Evolutionary conservation across 805 yeast species (phyloP).

Genomic region (Schwanniomyces yamadae): DNA sequence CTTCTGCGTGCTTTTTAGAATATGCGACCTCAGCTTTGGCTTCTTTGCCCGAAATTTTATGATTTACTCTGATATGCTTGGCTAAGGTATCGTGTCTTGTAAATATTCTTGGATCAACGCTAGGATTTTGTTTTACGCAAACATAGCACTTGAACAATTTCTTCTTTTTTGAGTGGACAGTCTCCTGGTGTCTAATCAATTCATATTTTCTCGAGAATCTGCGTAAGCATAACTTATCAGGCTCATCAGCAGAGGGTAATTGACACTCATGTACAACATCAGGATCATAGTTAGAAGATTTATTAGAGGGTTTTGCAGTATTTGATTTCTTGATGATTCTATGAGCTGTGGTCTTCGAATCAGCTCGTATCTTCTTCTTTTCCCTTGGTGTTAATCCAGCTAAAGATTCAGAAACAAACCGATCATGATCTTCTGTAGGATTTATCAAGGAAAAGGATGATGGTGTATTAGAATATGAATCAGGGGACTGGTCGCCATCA

Average conservation of each 20-base stretch:
- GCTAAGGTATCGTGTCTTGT: slow-evolving; percentile 93
- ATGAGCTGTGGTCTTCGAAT: slow-evolving; percentile 27
- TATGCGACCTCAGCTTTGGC: slow-evolving; percentile 48
- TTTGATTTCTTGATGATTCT: slow-evolving; percentile 26
- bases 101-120: slow-evolving; percentile 68
- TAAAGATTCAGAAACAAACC: slow-evolving; percentile 16
- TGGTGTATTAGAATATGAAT: slow-evolving; percentile 11
- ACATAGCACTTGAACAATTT: slow-evolving; percentile 82
- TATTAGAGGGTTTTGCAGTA: slow-evolving; percentile 20
- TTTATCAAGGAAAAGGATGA: slow-evolving; percentile 13
- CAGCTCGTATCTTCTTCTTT: slow-evolving; percentile 19
- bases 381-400: slow-evolving; percentile 16
- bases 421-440: slow-evolving; percentile 23
- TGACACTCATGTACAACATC: slow-evolving; percentile 49
- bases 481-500: slow-evolving; percentile 9
- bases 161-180: slow-evolving; percentile 88
- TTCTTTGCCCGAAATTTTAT: slow-evolving; percentile 45
- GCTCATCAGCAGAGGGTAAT: slow-evolving; percentile 44
- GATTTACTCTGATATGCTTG: slow-evolving; percentile 68
- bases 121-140: slow-evolving; percentile 70
- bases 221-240: slow-evolving; percentile 39
- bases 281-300: slow-evolving; percentile 46
- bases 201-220: slow-evolving; percentile 71
- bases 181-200: slow-evolving; percentile 91
- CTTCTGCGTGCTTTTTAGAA: slow-evolving; percentile 45